Percentiles rank a stretch among this genome's conserved stretches.
These are phyloP conservation scores for Hanseniaspora vineae DNA, from an alignment of 805 yeast species.

Conservation along the genomic window DNA sequence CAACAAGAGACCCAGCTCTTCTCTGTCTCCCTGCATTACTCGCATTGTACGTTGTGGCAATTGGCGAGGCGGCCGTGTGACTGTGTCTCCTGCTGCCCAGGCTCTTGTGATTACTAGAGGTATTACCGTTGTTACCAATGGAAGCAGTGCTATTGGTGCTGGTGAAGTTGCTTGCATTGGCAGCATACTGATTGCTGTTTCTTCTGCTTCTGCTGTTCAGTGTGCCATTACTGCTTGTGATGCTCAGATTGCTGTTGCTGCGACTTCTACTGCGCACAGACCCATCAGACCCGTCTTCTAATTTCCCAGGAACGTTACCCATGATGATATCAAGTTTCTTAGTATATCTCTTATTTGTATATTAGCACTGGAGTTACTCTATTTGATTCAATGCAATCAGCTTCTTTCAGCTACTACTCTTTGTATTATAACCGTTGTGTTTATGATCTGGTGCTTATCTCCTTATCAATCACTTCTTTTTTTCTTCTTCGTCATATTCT, in stretches of 20 bases:
- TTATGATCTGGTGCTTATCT: too few species aligned
- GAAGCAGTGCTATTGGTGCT: constrained; percentile 4
- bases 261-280: constrained; percentile 6
- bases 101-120: too few species aligned
- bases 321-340: constrained; percentile 14
- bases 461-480: too few species aligned
- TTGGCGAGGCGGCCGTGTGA: too few species aligned
- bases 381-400: too few species aligned
- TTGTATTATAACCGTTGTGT: too few species aligned
- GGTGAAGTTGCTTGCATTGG: too few species aligned
- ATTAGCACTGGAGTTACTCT: too few species aligned
- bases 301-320: constrained; percentile 38
- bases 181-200: constrained; percentile 5
- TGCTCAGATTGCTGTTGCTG: constrained; percentile 6
- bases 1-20: constrained; percentile 17
- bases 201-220: constrained; percentile 3
- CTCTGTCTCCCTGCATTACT: constrained; percentile 9
- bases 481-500: too few species aligned
- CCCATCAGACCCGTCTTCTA: constrained; percentile 21
- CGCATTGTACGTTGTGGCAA: neutral
- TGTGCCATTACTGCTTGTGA: neutral
- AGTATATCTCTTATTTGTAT: too few species aligned
- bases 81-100: too few species aligned
- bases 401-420: too few species aligned
- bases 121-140: constrained; percentile 3